A percentile compares a stretch with the other conserved stretches of the same genome.
Conservation (phyloP, 306 rosid genomes). For the Castanea sativa region DNA sequence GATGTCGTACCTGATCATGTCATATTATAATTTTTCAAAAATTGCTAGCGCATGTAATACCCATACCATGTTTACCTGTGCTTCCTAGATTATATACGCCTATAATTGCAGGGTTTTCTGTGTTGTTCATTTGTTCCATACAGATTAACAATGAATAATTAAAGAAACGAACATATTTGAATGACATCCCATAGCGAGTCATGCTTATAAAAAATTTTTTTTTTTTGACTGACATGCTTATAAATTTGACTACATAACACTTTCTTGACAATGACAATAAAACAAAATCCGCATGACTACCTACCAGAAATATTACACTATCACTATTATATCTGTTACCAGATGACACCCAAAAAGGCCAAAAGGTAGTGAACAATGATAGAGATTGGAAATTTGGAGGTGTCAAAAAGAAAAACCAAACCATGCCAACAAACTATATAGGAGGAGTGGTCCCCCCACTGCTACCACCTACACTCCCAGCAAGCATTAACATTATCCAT, state of each 20-base stretch:
- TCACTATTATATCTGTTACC: not conserved
- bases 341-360: not conserved
- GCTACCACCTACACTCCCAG: not conserved
- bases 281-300: constrained; percentile 21
- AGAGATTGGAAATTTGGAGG: not conserved
- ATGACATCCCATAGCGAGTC: not conserved
- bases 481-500: not conserved
- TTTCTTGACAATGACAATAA: constrained; percentile 22
- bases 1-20: too few species aligned
- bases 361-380: not conserved
- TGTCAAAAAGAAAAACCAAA: not conserved
- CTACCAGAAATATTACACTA: not conserved
- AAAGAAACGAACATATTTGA: not conserved
- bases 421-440: not conserved
- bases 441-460: not conserved
- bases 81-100: too few species aligned
- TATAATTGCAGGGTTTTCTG: too few species aligned
- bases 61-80: too few species aligned
- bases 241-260: not conserved
- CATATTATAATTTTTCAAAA: too few species aligned
- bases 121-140: not conserved
- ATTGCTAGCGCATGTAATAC: too few species aligned
- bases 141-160: not conserved
- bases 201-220: not conserved
- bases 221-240: not conserved